These are phyloP conservation scores for Astragalus membranaceus DNA, from an alignment of 306 rosid species.

Conservation along the genomic window DNA sequence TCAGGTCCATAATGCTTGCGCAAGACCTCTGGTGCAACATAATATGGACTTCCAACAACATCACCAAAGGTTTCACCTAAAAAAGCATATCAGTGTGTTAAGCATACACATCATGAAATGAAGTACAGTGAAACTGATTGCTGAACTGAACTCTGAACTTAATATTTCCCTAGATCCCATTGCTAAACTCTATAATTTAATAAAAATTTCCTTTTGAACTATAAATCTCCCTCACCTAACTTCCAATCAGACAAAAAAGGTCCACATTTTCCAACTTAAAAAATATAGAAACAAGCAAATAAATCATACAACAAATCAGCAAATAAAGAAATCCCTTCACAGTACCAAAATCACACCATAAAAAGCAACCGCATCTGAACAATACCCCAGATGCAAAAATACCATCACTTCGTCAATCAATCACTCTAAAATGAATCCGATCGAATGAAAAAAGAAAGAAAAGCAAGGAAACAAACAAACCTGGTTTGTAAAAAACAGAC, in stretches of 20 bases:
- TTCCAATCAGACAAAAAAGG: neutral
- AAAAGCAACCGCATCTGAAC: neutral
- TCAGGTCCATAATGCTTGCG: conserved; percentile 57
- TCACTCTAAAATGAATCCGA: neutral
- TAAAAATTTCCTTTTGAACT: neutral
- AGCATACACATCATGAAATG: neutral
- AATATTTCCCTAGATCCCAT: neutral
- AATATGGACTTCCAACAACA: conserved; percentile 57
- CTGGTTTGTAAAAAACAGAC: conserved; percentile 50
- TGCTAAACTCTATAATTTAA: neutral
- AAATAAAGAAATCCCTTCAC: neutral
- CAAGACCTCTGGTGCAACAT: conserved; percentile 63
- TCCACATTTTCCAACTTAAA: neutral
- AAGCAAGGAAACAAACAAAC: neutral
- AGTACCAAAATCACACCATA: no score
- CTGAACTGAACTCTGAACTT: neutral
- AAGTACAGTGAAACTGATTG: neutral
- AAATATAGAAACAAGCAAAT: neutral
- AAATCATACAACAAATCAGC: neutral
- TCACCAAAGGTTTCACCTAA: conserved; percentile 49
- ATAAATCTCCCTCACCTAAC: neutral
- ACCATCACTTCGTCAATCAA: neutral
- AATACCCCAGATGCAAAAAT: neutral
- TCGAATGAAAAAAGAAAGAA: neutral
- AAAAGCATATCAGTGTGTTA: conserved; percentile 21